Conservation (phyloP, 129 eudicot genomes). For the Flaveria bidentis region DNA sequence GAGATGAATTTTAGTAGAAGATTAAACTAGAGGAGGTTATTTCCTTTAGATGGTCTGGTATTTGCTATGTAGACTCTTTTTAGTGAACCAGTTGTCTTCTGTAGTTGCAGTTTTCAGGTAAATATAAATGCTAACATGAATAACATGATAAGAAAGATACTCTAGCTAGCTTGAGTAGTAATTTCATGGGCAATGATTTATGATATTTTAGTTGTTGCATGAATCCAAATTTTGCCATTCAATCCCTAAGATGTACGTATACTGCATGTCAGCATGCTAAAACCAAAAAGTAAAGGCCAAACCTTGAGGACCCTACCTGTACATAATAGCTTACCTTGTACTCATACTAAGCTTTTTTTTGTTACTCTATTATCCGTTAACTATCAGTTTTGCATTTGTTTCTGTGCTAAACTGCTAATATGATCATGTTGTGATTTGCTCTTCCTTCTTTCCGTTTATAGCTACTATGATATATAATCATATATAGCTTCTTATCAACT, state of each 20-base stretch:
- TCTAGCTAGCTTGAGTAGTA: no score
- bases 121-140: neutral
- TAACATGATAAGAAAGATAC: neutral
- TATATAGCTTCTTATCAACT: neutral
- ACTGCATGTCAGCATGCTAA: neutral
- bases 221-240: no score
- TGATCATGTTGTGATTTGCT: neutral
- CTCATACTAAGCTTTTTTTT: neutral
- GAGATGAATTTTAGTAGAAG: neutral
- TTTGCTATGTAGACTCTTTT: neutral
- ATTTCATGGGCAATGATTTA: no score
- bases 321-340: constrained; percentile 3
- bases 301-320: neutral
- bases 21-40: constrained; percentile 6
- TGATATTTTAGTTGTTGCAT: no score
- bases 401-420: constrained; percentile 24
- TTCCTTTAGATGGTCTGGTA: constrained; percentile 12
- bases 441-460: neutral
- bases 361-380: neutral
- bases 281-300: constrained; percentile 5
- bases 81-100: neutral
- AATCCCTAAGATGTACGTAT: no score
- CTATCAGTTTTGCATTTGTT: constrained; percentile 15
- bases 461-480: constrained; percentile 3
- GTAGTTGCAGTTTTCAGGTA: neutral